Conservation (phyloP, 2,329 filamentous ascomycete species). For the Aspergillus carbonarius region DNA sequence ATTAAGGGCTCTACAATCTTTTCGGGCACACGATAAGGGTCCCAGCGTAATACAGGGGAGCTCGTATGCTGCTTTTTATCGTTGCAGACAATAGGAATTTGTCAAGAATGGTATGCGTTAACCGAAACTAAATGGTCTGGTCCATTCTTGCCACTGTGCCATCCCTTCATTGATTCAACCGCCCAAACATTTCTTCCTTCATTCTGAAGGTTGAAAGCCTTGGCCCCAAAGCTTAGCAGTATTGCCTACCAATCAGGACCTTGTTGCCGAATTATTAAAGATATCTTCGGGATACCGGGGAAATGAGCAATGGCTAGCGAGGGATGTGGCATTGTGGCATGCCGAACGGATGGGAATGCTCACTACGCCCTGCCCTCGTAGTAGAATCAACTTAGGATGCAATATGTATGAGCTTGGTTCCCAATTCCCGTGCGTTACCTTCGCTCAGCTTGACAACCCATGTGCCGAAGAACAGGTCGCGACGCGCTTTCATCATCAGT, state of each 20-base stretch:
- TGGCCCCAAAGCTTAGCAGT: background rate
- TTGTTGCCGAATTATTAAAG: background rate
- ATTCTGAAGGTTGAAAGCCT: background rate
- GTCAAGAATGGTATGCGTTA: background rate
- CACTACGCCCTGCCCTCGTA: background rate
- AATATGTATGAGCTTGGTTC: background rate
- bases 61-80: background rate
- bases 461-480: background rate
- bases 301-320: background rate
- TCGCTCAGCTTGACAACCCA: background rate
- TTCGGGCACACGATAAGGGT: background rate
- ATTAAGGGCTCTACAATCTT: too few species aligned
- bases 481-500: background rate
- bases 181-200: background rate
- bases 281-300: background rate
- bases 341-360: background rate
- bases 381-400: background rate
- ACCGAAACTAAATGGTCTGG: background rate
- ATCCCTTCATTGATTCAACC: background rate
- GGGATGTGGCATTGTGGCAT: background rate
- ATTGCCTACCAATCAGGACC: background rate
- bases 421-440: background rate
- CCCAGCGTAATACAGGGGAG: background rate
- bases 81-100: background rate
- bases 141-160: background rate